Evolutionary conservation across 768 basidiomycete species (phyloP), one percentile per base, ranked within the genome.

Genomic region (Tylopilus vinaceipallidus): DNA sequence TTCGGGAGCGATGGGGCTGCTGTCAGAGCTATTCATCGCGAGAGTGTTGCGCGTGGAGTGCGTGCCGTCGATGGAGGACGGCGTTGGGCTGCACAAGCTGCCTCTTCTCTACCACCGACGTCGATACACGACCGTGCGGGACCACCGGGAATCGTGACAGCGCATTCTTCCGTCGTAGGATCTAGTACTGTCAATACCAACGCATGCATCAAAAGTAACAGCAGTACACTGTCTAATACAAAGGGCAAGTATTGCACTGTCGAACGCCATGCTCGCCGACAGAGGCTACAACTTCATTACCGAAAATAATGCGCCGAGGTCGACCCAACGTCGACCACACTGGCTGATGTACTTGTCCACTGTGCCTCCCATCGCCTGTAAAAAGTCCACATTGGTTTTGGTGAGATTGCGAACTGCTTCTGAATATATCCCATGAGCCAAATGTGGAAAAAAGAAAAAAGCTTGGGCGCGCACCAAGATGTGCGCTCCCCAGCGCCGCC

Each of bases 261-360:
- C n/a, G n/a, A n/a, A n/a, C n/a, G n/a, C n/a, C n/a, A n/a, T n/a
- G 4, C 20, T 42, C 42, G 35, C 17, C 30, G 10, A 54, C 19
- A 37, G 29, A 29, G 13, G 50, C 68, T 62, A 85, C 42, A 83
- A 26, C 57, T 80, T 86, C 82, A 95, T 86, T 62, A 83, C 87
- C 26, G 88, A 83, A 70, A 99, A 98, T 45, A 99, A 71, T 4
- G 74, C 62, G 32, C 75, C 73, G 57, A 99, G 76, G 57, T 91
- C 83, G 16, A 99, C 91, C 86, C 91, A 98, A 50, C 91, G 80
- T 55, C 95, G 76, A 32, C 91, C 95, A 67, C 86, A 93, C 63
- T 84, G 82, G 53, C 90, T 77, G n/a, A 98, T 76, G 63, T 97
- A 91, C 62, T 82, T 85, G 49, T 89, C 76, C 0, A 90, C 85